Percentiles rank a stretch among this genome's conserved stretches.
Evolutionary conservation across 768 basidiomycete genomes (phyloP).

Genomic region (Vararia minispora): DNA sequence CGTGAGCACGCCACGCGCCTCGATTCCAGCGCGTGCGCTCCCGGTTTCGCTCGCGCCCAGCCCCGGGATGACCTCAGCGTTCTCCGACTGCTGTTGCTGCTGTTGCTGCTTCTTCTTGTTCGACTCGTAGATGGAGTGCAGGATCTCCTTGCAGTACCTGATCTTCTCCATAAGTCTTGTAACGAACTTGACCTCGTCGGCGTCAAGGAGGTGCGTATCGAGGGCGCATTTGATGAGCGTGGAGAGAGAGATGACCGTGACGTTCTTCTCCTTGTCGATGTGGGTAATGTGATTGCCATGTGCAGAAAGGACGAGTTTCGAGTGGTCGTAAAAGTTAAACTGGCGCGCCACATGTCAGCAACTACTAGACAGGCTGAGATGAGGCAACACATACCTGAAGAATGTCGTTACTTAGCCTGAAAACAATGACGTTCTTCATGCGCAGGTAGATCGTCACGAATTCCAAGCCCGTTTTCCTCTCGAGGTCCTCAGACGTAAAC

Average conservation of each 20-base stretch:
- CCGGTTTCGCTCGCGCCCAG: too few relatives aligned
- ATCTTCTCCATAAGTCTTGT: constrained; percentile 67
- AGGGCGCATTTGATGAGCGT: constrained; percentile 55
- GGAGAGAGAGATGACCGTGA: constrained; percentile 63
- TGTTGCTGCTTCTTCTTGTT: constrained; percentile 34
- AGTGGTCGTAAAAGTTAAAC: constrained; percentile 99
- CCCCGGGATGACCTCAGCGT: too few relatives aligned
- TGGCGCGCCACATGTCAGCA: constrained; percentile 22
- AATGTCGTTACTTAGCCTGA: constrained; percentile 91
- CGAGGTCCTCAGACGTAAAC: constrained; percentile 65
- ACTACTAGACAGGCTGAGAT: neutral
- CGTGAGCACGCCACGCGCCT: too few relatives aligned
- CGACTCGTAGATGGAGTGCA: constrained; percentile 56
- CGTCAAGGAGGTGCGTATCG: constrained; percentile 28
- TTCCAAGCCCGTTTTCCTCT: constrained; percentile 75
- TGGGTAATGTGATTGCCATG: constrained; percentile 73
- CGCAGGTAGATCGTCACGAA: constrained; percentile 93
- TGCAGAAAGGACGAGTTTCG: constrained; percentile 82
- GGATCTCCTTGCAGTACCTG: constrained; percentile 79
- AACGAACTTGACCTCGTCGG: constrained; percentile 48
- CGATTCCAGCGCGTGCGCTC: too few relatives aligned
- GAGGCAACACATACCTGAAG: constrained; percentile 58
- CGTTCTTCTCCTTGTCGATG: constrained; percentile 80
- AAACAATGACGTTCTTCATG: constrained; percentile 96
- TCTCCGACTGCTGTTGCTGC: too few relatives aligned